phyloP scores from a whole-genome alignment of 257 asterid species.

The Jaltomata sinuosa region DNA sequence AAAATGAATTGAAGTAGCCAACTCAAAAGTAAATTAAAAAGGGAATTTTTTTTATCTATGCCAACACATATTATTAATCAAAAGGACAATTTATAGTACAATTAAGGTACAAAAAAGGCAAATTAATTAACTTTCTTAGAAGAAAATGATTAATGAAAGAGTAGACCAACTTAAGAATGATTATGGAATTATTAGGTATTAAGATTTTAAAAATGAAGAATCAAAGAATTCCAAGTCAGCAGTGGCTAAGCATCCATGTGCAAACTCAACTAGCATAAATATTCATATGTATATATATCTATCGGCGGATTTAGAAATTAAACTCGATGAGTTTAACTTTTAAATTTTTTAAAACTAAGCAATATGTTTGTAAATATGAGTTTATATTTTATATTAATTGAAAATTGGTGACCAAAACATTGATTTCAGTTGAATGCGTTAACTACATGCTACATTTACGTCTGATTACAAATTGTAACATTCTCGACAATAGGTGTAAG shows the following conservation, averaged over 20 bases:
- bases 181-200: neutral
- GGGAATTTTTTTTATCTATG: neutral
- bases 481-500: too few relatives aligned
- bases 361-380: neutral
- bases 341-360: fast-evolving
- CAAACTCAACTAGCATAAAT: neutral
- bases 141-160: constrained; percentile 1
- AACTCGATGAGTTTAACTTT: neutral
- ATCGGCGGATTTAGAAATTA: neutral
- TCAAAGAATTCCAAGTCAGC: neutral
- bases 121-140: neutral
- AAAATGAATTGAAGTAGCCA: neutral
- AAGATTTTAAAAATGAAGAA: neutral
- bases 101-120: neutral
- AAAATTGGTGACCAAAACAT: fast-evolving
- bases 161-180: constrained; percentile 1
- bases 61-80: neutral
- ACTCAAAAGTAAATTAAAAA: neutral
- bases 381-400: neutral
- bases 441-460: neutral
- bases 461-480: neutral
- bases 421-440: neutral
- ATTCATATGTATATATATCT: too few relatives aligned
- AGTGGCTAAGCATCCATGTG: neutral
- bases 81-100: neutral